Evolutionary conservation across 2,329 filamentous ascomycete genomes (phyloP).

Genomic region (Beauveria sp.): DNA sequence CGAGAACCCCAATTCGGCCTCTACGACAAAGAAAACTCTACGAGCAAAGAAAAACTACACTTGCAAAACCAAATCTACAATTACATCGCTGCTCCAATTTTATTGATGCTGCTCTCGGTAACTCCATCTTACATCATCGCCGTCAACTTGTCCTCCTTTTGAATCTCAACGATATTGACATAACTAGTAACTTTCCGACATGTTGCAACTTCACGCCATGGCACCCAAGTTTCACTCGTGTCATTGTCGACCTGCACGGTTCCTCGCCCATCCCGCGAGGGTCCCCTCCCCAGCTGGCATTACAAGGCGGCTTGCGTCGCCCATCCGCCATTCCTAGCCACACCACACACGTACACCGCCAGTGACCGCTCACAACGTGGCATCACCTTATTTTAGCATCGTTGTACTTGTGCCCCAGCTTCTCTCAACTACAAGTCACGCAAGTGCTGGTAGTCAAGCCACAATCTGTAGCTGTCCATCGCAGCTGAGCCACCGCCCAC

Average conservation of each 20-base stretch:
- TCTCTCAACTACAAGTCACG: too few relatives aligned
- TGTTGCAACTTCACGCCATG: too few relatives aligned
- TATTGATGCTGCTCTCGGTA: too few relatives aligned
- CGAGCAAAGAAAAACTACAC: neutral
- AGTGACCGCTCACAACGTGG: neutral
- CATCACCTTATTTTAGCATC: too few relatives aligned
- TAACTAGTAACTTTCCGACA: too few relatives aligned
- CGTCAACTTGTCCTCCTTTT: too few relatives aligned
- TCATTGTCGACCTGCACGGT: neutral
- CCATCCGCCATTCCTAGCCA: neutral
- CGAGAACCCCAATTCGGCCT: neutral
- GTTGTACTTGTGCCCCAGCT: neutral
- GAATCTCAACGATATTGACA: too few relatives aligned
- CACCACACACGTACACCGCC: neutral
- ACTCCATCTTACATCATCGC: too few relatives aligned
- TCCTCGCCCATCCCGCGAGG: neutral
- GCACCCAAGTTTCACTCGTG: neutral
- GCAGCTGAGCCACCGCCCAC: slow-evolving; percentile 3
- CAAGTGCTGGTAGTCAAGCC: slow-evolving; percentile 1
- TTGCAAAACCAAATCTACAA: neutral
- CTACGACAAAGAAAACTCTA: neutral
- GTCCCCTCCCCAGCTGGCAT: neutral
- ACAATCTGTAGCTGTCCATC: neutral
- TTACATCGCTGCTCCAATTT: too few relatives aligned
- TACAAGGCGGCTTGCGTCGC: neutral